A percentile compares a stretch with the other conserved stretches of the same genome.
These are phyloP conservation scores for Claviceps sp. DNA, from an alignment of 2,329 filamentous ascomycete genomes.

Conservation along the genomic window DNA sequence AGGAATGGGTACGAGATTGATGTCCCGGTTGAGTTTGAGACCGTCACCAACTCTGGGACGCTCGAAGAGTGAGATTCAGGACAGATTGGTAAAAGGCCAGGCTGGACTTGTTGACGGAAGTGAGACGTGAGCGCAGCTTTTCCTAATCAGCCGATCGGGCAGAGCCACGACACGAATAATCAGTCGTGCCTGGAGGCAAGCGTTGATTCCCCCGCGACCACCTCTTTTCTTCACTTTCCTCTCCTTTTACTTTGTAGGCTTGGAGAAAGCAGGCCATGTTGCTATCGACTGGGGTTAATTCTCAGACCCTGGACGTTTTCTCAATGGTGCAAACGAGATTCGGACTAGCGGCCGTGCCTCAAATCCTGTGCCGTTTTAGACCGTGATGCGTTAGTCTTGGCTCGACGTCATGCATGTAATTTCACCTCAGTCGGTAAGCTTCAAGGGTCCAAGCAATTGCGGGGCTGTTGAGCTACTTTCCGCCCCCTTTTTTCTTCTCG, in stretches of 20 bases:
- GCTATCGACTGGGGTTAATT: background rate
- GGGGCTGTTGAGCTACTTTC: background rate
- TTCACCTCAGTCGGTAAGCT: background rate
- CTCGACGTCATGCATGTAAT: background rate
- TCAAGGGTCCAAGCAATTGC: background rate
- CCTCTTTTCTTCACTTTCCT: background rate
- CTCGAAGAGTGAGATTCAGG: too few species aligned
- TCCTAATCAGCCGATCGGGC: background rate
- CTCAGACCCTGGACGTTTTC: background rate
- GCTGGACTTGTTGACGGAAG: background rate
- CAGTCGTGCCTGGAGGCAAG: too few species aligned
- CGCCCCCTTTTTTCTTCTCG: background rate
- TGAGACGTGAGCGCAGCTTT: slow-evolving; percentile 37
- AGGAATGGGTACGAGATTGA: slow-evolving; percentile 72
- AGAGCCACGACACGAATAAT: background rate
- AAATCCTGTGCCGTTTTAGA: background rate
- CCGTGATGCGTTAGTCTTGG: background rate
- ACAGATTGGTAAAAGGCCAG: too few species aligned
- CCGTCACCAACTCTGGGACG: too few species aligned
- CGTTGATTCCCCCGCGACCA: too few species aligned
- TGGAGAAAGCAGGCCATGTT: background rate
- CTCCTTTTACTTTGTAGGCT: background rate
- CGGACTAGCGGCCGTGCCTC: background rate
- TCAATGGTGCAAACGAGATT: background rate
- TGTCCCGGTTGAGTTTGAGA: slow-evolving; percentile 53